Base-by-base conservation (phyloP, 805 yeast genomes). In the Peterozyma toletana region DNA sequence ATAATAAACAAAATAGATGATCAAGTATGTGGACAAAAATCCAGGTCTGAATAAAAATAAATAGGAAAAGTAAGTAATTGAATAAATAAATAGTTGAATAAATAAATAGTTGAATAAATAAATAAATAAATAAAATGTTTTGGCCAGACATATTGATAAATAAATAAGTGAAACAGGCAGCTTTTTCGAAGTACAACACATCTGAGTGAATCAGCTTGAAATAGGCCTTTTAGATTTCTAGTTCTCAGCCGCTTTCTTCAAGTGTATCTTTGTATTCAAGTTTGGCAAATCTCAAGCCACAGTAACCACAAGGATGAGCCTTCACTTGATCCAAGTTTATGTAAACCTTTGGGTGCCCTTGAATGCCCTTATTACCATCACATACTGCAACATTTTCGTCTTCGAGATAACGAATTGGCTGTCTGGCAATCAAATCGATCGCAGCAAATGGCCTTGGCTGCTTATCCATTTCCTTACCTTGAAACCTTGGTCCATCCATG, bases 361-460 rank as follows among this genome's bases (percentile, higher is more conserved):
- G 85, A 55, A 77, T 78, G 16, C 67, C 69, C 53, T 71, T 79
- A 52, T 84, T 81, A 35, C 96, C 96, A 54, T 84, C 86, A 60
- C 96, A 87, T 14, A 83, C 91, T 1, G 96, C 96, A 42, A 79
- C 62, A 54, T 78, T 72, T 30, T 68, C 73, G 49, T 71, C 74
- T 35, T 64, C 55, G 48, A 86, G 67, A 56, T 74, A 83, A 52
- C 77, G 68, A 36, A 86, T 66, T 2, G 96, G 95, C 56, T 80
- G 79, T 57, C 81, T 67, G 30, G 83, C 81, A 53, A 87, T 84
- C 62, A 87, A 72, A 38, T 87, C 93, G 56, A 87, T 87, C 44
- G 95, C 95, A 36, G 95, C 86, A 49, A 78, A 78, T 6, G 95
- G 88, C 54, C 73, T 75, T 44, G 96, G 96, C 65, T 86, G 93